Evolutionary conservation across 2,329 filamentous ascomycete genomes (phyloP).

Genomic region (Ophiobolus disseminans): DNA sequence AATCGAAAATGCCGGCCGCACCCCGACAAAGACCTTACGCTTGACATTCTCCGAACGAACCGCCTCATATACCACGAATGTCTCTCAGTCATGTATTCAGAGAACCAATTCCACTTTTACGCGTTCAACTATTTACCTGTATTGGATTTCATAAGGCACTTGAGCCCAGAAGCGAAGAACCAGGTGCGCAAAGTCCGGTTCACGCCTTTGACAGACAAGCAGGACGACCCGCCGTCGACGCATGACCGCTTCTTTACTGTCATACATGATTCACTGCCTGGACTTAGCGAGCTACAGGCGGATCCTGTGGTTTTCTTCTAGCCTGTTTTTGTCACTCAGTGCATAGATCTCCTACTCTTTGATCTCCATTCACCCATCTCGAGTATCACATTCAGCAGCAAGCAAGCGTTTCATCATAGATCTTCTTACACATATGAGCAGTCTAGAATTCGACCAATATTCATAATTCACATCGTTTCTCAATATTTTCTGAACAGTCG

Average conservation of each 20-base stretch:
- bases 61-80: constrained; percentile 50
- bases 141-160: constrained; percentile 48
- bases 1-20: constrained; percentile 45
- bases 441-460: no score
- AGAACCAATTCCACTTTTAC: constrained; percentile 51
- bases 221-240: constrained; percentile 42
- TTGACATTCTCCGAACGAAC: constrained; percentile 47
- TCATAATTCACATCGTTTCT: no score
- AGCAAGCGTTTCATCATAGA: no score
- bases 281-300: constrained; percentile 45
- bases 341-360: no score
- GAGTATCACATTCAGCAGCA: no score
- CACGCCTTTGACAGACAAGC: constrained; percentile 46
- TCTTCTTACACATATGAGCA: no score
- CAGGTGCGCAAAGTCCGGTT: constrained; percentile 48
- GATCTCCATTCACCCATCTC: no score
- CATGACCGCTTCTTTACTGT: constrained; percentile 50
- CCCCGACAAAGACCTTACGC: constrained; percentile 40
- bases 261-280: constrained; percentile 47
- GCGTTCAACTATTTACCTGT: constrained; percentile 50
- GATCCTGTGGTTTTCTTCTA: constrained; percentile 49
- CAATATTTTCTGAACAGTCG: no score
- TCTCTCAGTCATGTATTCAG: constrained; percentile 48
- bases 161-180: constrained; percentile 48
- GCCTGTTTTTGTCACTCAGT: no score